Evolutionary conservation across 83 land plant species (phyloP).

Genomic region (Isoetes engelmannii): DNA sequence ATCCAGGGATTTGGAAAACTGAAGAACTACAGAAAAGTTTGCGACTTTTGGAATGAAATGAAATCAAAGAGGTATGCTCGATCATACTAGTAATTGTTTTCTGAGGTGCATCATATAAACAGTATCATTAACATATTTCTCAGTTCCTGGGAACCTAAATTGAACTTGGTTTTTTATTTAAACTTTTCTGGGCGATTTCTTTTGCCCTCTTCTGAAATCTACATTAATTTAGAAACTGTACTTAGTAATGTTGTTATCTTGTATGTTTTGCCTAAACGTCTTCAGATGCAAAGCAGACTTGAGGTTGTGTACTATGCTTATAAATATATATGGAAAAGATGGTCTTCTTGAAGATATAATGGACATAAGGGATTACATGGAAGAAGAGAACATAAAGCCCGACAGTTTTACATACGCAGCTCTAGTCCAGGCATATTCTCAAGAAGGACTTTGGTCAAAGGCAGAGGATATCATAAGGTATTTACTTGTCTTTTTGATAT

Average conservation of each 20-base stretch:
- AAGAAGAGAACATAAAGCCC: slow-evolving; percentile 16
- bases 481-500: neutral
- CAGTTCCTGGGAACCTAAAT: too few relatives aligned
- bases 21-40: slow-evolving; percentile 13
- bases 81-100: too few relatives aligned
- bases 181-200: too few relatives aligned
- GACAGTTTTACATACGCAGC: slow-evolving; percentile 16
- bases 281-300: slow-evolving; percentile 20
- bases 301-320: slow-evolving; percentile 23
- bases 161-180: too few relatives aligned
- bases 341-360: slow-evolving; percentile 15
- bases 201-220: too few relatives aligned
- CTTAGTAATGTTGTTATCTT: neutral
- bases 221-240: too few relatives aligned
- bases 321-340: slow-evolving; percentile 18
- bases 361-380: slow-evolving; percentile 12
- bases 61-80: slow-evolving; percentile 19
- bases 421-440: slow-evolving; percentile 23
- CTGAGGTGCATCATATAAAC: too few relatives aligned
- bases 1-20: slow-evolving; percentile 27
- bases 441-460: slow-evolving; percentile 18
- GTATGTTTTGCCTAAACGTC: neutral
- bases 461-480: slow-evolving; percentile 22
- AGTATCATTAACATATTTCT: too few relatives aligned
- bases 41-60: slow-evolving; percentile 19